Conservation (phyloP, 768 basidiomycete species). For the Termitomyces sp. region DNA sequence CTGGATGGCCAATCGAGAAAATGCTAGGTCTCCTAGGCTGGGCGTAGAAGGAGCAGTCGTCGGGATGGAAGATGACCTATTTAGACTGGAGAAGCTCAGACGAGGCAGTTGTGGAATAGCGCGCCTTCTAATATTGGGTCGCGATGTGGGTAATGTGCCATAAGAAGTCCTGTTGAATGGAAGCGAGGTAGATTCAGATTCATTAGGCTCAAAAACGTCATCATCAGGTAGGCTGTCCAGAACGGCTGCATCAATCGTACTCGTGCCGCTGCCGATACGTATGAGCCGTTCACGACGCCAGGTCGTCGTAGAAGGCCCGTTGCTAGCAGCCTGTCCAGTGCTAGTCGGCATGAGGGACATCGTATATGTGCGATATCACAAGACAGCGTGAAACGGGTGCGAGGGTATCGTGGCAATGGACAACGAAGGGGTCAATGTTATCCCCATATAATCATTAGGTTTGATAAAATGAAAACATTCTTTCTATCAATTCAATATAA, state of each 20-base stretch:
- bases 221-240: slow-evolving; percentile 1
- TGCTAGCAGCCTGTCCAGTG: not conserved
- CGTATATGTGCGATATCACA: not conserved
- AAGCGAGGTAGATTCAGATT: slow-evolving; percentile 30
- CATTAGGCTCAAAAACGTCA: not conserved
- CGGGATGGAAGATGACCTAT: slow-evolving; percentile 30
- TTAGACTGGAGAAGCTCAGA: slow-evolving; percentile 22
- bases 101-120: slow-evolving; percentile 31
- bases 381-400: not conserved
- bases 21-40: slow-evolving; percentile 32
- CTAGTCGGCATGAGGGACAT: slow-evolving; percentile 4
- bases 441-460: not conserved
- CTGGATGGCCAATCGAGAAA: slow-evolving; percentile 37
- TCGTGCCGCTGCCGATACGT: slow-evolving; percentile 38
- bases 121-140: slow-evolving; percentile 24
- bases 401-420: not conserved
- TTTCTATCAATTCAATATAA: not conserved
- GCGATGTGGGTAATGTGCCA: slow-evolving; percentile 44
- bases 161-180: slow-evolving; percentile 39
- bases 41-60: slow-evolving; percentile 32
- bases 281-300: slow-evolving; percentile 61
- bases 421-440: not conserved
- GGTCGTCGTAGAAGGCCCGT: slow-evolving; percentile 48
- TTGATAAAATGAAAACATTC: not conserved
- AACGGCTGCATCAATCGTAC: slow-evolving; percentile 13